Percentiles rank a stretch among this genome's conserved stretches.
Conservation (phyloP, 805 yeast genomes). For the Yarrowia deformans region DNA sequence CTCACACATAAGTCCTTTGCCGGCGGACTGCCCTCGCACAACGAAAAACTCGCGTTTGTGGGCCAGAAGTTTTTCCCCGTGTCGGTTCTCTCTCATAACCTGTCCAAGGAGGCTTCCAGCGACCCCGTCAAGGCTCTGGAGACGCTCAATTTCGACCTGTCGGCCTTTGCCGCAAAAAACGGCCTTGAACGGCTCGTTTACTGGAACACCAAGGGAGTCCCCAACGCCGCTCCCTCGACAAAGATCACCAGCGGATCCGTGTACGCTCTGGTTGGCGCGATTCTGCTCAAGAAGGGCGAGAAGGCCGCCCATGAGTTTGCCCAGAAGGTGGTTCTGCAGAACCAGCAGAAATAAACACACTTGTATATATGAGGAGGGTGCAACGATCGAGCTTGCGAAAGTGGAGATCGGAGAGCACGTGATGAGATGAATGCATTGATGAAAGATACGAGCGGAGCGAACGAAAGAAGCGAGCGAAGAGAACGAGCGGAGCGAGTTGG, state of each 20-base stretch:
- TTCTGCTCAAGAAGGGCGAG: constrained; percentile 68
- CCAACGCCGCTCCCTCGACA: neutral
- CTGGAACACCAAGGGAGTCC: constrained; percentile 31
- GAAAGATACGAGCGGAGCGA: neutral
- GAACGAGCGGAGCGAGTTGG: no score
- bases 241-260: constrained; percentile 19
- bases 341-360: constrained; percentile 1
- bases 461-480: no score
- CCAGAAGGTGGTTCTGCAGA: constrained; percentile 2
- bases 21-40: constrained; percentile 87
- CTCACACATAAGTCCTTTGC: constrained; percentile 95
- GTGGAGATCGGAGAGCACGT: neutral
- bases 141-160: constrained; percentile 5
- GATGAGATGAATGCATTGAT: neutral
- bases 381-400: neutral
- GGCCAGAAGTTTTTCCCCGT: constrained; percentile 53
- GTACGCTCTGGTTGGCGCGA: constrained; percentile 72
- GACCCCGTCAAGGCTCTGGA: constrained; percentile 6
- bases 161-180: constrained; percentile 11
- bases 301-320: constrained; percentile 35
- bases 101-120: neutral
- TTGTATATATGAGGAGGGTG: constrained; percentile 18
- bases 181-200: constrained; percentile 16
- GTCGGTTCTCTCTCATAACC: neutral
- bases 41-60: constrained; percentile 78